These are phyloP conservation scores for Rhododendron kiyosumense DNA, from an alignment of 148 eudicot species.

Conservation along the genomic window DNA sequence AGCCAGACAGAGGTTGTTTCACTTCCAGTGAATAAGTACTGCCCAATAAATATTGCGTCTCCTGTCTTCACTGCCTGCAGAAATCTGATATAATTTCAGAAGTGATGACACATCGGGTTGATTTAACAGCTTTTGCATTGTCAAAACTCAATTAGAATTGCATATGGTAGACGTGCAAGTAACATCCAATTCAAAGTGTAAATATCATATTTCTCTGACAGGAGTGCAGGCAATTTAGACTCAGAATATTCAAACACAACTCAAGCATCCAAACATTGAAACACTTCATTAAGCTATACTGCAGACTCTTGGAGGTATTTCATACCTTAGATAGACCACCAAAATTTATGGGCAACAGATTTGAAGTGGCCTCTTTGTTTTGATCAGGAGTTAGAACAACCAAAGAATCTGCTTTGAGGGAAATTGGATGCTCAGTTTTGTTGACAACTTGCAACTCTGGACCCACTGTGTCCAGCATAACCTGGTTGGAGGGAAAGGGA, in stretches of 20 bases:
- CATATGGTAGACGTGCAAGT: background rate
- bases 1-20: conserved; percentile 98
- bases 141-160: conserved; percentile 2
- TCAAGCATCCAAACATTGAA: background rate
- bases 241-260: conserved; percentile 1
- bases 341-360: conserved; percentile 61
- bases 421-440: conserved; percentile 41
- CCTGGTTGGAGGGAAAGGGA: conserved; percentile 26
- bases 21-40: conserved; percentile 96
- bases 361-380: conserved; percentile 51
- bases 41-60: conserved; percentile 90
- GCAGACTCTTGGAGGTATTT: background rate
- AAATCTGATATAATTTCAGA: conserved; percentile 5
- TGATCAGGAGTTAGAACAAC: conserved; percentile 51
- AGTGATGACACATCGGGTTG: background rate
- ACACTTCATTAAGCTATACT: background rate
- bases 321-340: conserved; percentile 54
- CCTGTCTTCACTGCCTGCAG: conserved; percentile 90
- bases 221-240: background rate
- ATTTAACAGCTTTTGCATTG: background rate
- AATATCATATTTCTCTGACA: background rate
- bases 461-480: conserved; percentile 71
- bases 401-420: conserved; percentile 46
- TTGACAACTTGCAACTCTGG: conserved; percentile 67
- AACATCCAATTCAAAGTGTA: background rate